A percentile compares a stretch with the other conserved stretches of the same genome.
phyloP scores from a whole-genome alignment of 2,329 filamentous ascomycete genomes.

The Botrytis byssoidea region DNA sequence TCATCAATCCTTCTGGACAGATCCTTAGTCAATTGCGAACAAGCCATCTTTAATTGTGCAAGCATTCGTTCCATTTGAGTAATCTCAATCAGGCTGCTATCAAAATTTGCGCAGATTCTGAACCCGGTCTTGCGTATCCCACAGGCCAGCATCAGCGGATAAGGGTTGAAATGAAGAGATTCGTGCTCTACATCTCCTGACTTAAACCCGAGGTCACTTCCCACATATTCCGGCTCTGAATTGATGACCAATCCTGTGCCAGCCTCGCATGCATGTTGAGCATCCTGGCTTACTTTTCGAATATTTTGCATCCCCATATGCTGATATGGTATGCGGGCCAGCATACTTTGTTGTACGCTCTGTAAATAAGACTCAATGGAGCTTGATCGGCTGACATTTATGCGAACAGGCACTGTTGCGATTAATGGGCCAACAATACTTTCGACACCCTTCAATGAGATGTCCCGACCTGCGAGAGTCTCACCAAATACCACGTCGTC shows the following conservation, averaged over 20 bases:
- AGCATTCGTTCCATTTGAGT: conserved; percentile 43
- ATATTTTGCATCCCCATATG: conserved; percentile 35
- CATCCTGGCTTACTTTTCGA: conserved; percentile 31
- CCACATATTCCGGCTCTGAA: conserved; percentile 3
- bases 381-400: conserved; percentile 40
- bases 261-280: conserved; percentile 40
- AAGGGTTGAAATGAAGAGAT: conserved; percentile 46
- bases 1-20: conserved; percentile 36
- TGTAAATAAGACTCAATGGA: conserved; percentile 44
- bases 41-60: conserved; percentile 38
- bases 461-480: conserved; percentile 45
- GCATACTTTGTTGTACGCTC: conserved; percentile 47
- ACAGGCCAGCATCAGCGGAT: conserved; percentile 50
- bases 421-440: conserved; percentile 47
- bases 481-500: conserved; percentile 46
- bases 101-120: conserved; percentile 46
- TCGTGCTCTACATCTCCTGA: conserved; percentile 39
- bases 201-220: conserved; percentile 19
- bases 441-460: conserved; percentile 43
- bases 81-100: conserved; percentile 40
- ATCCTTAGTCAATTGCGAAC: conserved; percentile 29
- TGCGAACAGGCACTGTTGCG: conserved; percentile 42
- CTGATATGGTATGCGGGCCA: conserved; percentile 46
- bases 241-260: conserved; percentile 12
- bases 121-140: conserved; percentile 46